phyloP scores from a whole-genome alignment of 2,329 filamentous ascomycete species.

The Nannizziopsis barbatae region DNA sequence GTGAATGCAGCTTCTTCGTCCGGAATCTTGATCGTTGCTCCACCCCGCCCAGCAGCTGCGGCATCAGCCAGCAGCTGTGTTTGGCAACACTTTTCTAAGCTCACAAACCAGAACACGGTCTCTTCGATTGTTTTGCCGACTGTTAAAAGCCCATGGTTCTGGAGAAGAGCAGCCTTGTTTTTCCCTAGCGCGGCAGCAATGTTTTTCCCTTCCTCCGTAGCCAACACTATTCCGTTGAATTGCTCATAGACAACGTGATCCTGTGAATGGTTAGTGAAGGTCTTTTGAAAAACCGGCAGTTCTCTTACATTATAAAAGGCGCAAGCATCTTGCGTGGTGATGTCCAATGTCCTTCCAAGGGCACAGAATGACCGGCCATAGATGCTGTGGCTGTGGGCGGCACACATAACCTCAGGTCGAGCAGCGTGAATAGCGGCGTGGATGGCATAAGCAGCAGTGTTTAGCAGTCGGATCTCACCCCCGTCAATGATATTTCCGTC shows the following conservation, averaged over 20 bases:
- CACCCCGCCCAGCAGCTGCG: conserved; percentile 46
- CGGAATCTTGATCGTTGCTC: conserved; percentile 54
- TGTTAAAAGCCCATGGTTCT: conserved; percentile 45
- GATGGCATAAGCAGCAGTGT: conserved; percentile 43
- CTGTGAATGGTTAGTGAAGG: conserved; percentile 18
- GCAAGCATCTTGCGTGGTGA: conserved; percentile 38
- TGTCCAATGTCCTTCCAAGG: conserved; percentile 34
- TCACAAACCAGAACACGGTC: conserved; percentile 44
- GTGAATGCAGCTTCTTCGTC: conserved; percentile 59
- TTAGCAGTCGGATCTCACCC: conserved; percentile 39
- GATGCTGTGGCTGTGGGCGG: conserved; percentile 46
- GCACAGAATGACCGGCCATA: conserved; percentile 39
- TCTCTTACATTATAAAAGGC: conserved; percentile 36
- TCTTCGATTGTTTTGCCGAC: conserved; percentile 42
- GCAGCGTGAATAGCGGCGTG: conserved; percentile 45
- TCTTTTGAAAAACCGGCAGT: neutral
- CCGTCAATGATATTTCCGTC: conserved; percentile 53
- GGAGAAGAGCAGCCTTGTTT: conserved; percentile 43
- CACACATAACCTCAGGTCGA: conserved; percentile 45
- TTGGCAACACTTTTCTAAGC: conserved; percentile 44
- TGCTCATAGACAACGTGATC: conserved; percentile 43
- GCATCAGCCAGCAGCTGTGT: conserved; percentile 45
- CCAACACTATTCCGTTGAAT: conserved; percentile 45
- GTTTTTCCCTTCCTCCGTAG: conserved; percentile 43
- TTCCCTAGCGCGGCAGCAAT: conserved; percentile 40